Conservation (phyloP, 2,329 filamentous ascomycete species). For the Colletotrichum neosansevieriae region DNA sequence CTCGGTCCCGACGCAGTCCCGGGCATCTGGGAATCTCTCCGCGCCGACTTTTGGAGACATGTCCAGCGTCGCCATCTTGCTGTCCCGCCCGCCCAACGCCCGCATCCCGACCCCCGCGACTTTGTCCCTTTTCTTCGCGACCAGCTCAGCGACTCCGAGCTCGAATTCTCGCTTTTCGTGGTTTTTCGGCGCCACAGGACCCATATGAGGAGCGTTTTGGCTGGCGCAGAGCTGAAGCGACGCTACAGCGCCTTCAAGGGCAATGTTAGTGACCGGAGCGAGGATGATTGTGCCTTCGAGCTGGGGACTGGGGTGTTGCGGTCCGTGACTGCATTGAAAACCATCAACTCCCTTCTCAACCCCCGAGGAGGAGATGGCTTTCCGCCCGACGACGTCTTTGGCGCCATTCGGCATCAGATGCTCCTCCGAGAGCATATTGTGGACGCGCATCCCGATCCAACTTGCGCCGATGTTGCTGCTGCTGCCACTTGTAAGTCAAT, state of each 20-base stretch:
- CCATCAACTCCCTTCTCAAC: not conserved
- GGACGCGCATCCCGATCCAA: not conserved
- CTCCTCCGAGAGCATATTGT: not conserved
- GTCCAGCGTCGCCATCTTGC: not conserved
- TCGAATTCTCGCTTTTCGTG: not conserved
- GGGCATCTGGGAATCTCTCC: not conserved
- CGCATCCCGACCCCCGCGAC: not conserved
- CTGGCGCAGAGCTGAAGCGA: not conserved
- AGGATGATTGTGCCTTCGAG: not conserved
- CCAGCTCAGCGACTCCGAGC: conserved; percentile 1
- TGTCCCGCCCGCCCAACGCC: not conserved
- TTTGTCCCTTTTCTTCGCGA: not conserved
- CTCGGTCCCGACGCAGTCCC: not conserved
- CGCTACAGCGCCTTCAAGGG: not conserved
- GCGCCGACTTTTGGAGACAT: conserved; percentile 2
- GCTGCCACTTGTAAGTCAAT: not conserved
- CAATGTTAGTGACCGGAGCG: not conserved
- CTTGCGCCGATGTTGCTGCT: conserved; percentile 1
- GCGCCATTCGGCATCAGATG: conserved; percentile 1
- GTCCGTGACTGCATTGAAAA: not conserved
- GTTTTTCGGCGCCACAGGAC: not conserved
- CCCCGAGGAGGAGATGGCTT: not conserved
- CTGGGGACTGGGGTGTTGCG: not conserved
- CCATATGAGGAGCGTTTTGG: not conserved
- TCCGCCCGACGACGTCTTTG: not conserved